Percentiles rank a stretch among this genome's conserved stretches.
phyloP scores from a whole-genome alignment of 768 basidiomycete genomes.

The Mycena rosella region DNA sequence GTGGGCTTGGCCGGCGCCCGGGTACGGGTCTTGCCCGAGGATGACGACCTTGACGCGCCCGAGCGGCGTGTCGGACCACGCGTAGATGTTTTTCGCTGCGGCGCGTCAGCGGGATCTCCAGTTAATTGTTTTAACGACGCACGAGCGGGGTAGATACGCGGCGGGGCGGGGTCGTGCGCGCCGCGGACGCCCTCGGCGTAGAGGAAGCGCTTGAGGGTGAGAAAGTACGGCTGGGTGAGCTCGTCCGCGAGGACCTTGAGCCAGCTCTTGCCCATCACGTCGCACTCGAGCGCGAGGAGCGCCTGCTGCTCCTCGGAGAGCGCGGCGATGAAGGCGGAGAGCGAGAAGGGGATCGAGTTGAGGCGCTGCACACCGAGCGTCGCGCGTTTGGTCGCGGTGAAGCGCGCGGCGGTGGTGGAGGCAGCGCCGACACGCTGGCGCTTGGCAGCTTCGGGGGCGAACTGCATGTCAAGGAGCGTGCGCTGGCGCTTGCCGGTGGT shows the following conservation, averaged over 20 bases:
- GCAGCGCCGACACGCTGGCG: conserved; percentile 51
- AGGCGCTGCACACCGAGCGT: conserved; percentile 46
- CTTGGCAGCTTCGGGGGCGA: conserved; percentile 53
- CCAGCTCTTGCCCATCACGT: conserved; percentile 72
- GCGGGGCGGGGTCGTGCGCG: conserved; percentile 57
- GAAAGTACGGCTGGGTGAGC: conserved; percentile 82
- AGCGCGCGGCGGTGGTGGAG: conserved; percentile 11
- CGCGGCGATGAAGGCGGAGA: conserved; percentile 63
- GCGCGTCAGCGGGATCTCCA: neutral
- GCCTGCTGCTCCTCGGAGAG: conserved; percentile 66
- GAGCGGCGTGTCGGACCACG: conserved; percentile 92
- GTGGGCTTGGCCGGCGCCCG: conserved; percentile 85
- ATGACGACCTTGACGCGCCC: conserved; percentile 91
- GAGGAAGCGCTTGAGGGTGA: conserved; percentile 77
- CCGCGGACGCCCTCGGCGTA: conserved; percentile 74
- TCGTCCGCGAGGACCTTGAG: conserved; percentile 81
- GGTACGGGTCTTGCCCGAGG: conserved; percentile 92
- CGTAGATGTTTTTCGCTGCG: conserved; percentile 84
- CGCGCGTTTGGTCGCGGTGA: conserved; percentile 23
- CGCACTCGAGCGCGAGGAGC: conserved; percentile 72
- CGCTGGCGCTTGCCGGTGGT: conserved; percentile 65
- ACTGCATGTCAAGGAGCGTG: conserved; percentile 76
- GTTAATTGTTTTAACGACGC: no score
- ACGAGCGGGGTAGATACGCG: conserved; percentile 85
- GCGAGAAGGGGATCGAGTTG: conserved; percentile 79